phyloP scores from a whole-genome alignment of 1,284 basidiomycete species.

The Apiotrichum gamsii region DNA sequence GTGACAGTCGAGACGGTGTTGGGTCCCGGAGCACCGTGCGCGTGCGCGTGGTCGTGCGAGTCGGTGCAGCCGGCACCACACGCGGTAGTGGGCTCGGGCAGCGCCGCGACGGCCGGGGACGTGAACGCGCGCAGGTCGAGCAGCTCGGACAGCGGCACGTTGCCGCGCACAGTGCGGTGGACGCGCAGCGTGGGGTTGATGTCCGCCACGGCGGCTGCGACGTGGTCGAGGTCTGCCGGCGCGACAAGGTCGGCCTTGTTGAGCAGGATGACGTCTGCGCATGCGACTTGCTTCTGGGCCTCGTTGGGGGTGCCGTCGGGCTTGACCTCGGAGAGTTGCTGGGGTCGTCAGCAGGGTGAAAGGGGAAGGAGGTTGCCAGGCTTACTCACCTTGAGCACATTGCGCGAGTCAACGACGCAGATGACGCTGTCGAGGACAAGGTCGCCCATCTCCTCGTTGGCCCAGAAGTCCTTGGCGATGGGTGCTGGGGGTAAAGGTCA shows the following conservation, averaged over 20 bases:
- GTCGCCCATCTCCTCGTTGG: slow-evolving; percentile 78
- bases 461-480: slow-evolving; percentile 84
- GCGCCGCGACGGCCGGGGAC: slow-evolving; percentile 30
- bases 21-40: slow-evolving; percentile 18
- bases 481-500: slow-evolving; percentile 49
- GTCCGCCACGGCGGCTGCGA: slow-evolving; percentile 55
- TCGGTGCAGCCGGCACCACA: slow-evolving; percentile 26
- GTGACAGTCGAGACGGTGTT: slow-evolving; percentile 60
- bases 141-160: slow-evolving; percentile 63
- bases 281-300: slow-evolving; percentile 80
- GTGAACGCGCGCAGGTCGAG: slow-evolving; percentile 73
- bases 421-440: slow-evolving; percentile 80
- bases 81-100: slow-evolving; percentile 1
- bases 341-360: neutral
- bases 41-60: slow-evolving; percentile 46
- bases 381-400: slow-evolving; percentile 62
- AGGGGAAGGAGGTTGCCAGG: neutral
- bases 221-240: slow-evolving; percentile 44
- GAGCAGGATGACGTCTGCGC: slow-evolving; percentile 77
- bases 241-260: slow-evolving; percentile 76
- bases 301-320: slow-evolving; percentile 60
- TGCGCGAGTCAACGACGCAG: slow-evolving; percentile 82
- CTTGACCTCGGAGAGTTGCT: slow-evolving; percentile 79
- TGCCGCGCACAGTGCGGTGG: slow-evolving; percentile 60
- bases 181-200: slow-evolving; percentile 73